Conservation (phyloP, 805 yeast genomes). For the Candida sphagnicola region DNA sequence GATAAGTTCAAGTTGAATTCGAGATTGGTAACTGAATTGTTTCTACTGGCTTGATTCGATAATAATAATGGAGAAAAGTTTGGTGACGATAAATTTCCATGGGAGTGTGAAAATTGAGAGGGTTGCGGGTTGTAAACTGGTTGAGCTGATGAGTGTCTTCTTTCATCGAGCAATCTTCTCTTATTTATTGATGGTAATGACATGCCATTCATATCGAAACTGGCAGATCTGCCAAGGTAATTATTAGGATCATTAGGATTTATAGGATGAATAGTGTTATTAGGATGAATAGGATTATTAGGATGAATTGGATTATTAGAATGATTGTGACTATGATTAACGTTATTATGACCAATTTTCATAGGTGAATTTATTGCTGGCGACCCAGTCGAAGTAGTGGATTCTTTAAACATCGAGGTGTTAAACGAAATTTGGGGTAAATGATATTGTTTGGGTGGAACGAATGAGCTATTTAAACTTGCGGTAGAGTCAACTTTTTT, state of each 20-base stretch:
- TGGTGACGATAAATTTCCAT: slow-evolving; percentile 16
- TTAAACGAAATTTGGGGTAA: slow-evolving; percentile 37
- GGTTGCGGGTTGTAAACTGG: slow-evolving; percentile 8
- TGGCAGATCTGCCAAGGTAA: slow-evolving; percentile 16
- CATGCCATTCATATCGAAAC: slow-evolving; percentile 17
- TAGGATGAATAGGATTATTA: no score
- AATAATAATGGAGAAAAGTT: slow-evolving; percentile 20
- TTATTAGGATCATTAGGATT: background rate
- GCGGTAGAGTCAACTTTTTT: slow-evolving; percentile 1
- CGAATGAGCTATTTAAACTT: slow-evolving; percentile 6
- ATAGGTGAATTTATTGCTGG: slow-evolving; percentile 1
- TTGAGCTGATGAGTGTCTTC: slow-evolving; percentile 26
- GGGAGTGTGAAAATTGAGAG: no score
- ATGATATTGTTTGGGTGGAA: slow-evolving; percentile 7
- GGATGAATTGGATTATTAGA: slow-evolving; percentile 3
- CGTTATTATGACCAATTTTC: background rate
- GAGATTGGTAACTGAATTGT: slow-evolving; percentile 36
- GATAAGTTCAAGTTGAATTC: slow-evolving; percentile 23
- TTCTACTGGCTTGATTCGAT: slow-evolving; percentile 30
- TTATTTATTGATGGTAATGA: slow-evolving; percentile 23
- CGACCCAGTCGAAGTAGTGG: slow-evolving; percentile 5
- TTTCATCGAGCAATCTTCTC: slow-evolving; percentile 25
- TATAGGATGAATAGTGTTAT: slow-evolving; percentile 5
- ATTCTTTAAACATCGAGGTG: slow-evolving; percentile 34
- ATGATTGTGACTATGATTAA: slow-evolving; percentile 4